These are phyloP conservation scores for Fusarium metavorans DNA, from an alignment of 2,329 filamentous ascomycete species.

Conservation along the genomic window DNA sequence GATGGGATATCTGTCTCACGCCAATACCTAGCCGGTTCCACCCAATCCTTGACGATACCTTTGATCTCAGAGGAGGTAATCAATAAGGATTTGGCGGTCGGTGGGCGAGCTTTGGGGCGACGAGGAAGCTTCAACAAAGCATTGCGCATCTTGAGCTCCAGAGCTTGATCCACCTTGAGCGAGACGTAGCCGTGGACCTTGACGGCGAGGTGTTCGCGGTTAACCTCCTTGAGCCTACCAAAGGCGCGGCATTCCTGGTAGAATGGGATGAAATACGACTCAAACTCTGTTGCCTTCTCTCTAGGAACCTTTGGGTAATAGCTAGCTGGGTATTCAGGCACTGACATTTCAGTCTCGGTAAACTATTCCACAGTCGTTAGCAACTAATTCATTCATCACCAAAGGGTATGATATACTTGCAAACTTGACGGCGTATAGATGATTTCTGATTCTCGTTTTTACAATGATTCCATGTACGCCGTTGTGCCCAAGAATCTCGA, in stretches of 20 bases:
- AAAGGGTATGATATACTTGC: background rate
- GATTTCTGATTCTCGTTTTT: background rate
- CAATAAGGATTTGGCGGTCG: background rate
- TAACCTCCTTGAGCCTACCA: conserved; percentile 1
- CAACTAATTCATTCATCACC: background rate
- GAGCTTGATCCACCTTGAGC: background rate
- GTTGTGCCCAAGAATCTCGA: background rate
- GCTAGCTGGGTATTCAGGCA: background rate
- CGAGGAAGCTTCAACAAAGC: background rate
- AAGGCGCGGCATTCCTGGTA: conserved; percentile 22
- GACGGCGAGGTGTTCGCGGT: conserved; percentile 4
- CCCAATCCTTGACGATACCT: conserved; percentile 25
- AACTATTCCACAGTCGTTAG: background rate
- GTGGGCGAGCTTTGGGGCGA: background rate
- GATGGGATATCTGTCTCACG: background rate
- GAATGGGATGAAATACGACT: conserved; percentile 13
- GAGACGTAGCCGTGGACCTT: conserved; percentile 16
- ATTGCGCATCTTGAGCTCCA: background rate
- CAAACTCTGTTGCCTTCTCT: background rate
- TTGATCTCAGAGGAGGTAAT: background rate
- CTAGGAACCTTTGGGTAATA: background rate
- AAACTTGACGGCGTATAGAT: background rate
- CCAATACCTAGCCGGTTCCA: background rate
- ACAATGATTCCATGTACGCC: background rate
- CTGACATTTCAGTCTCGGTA: background rate